A percentile compares a stretch with the other conserved stretches of the same genome.
These are phyloP conservation scores for Hyaloperonospora arabidopsidis DNA, from an alignment of 352 stramenopile species.

Conservation along the genomic window DNA sequence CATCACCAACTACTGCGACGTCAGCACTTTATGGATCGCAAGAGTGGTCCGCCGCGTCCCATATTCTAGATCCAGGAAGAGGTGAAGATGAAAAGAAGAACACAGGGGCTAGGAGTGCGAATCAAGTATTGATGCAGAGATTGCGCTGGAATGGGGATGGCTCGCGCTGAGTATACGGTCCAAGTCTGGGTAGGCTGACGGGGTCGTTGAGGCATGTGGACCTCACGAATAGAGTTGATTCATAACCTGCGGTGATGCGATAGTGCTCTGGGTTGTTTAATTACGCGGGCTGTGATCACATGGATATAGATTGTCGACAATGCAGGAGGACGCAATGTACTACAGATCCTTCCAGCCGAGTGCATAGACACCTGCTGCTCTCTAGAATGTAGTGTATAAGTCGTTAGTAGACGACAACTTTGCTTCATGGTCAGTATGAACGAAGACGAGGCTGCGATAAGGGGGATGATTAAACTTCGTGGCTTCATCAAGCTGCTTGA, in stretches of 20 bases:
- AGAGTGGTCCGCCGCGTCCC: conserved; percentile 32
- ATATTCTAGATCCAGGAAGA: conserved; percentile 30
- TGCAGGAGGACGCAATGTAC: too few relatives aligned
- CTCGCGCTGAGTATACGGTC: too few relatives aligned
- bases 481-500: conserved; percentile 77
- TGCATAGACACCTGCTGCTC: too few relatives aligned
- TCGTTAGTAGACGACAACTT: too few relatives aligned
- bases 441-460: conserved; percentile 14
- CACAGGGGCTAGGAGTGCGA: background rate
- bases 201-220: too few relatives aligned
- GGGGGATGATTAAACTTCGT: conserved; percentile 47
- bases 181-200: background rate
- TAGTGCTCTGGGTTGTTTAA: too few relatives aligned
- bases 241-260: conserved; percentile 9
- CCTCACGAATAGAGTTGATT: too few relatives aligned
- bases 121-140: background rate
- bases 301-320: too few relatives aligned
- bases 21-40: conserved; percentile 84
- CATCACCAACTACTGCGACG: conserved; percentile 72
- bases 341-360: too few relatives aligned
- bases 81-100: background rate
- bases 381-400: too few relatives aligned
- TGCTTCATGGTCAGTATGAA: too few relatives aligned
- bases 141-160: background rate
- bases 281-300: too few relatives aligned